phyloP scores from a whole-genome alignment of 2,329 filamentous ascomycete genomes.

The Pyrenochaeta sp. region DNA sequence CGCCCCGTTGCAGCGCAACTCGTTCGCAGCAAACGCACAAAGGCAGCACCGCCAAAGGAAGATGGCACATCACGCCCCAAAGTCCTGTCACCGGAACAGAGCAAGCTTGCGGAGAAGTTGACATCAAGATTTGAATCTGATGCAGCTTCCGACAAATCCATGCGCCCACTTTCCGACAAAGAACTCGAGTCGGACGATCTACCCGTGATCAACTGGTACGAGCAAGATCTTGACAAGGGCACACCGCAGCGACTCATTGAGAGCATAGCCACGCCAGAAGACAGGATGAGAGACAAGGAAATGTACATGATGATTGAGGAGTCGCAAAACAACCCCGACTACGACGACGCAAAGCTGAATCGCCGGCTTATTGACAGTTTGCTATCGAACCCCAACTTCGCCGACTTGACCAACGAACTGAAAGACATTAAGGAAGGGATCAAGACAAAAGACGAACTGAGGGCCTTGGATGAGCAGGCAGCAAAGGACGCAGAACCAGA shows the following conservation, averaged over 20 bases:
- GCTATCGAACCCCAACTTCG: slow-evolving; percentile 41
- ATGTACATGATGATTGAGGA: slow-evolving; percentile 35
- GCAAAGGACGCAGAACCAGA: slow-evolving; percentile 21
- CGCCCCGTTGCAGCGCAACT: slow-evolving; percentile 24
- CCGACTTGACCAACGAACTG: slow-evolving; percentile 36
- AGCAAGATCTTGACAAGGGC: slow-evolving; percentile 37
- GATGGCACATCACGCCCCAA: slow-evolving; percentile 6
- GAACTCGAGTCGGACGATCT: slow-evolving; percentile 31
- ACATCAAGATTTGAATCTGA: not conserved
- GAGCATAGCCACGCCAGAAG: slow-evolving; percentile 32
- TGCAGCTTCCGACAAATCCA: slow-evolving; percentile 11
- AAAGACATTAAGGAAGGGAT: slow-evolving; percentile 36
- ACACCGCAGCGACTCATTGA: slow-evolving; percentile 32
- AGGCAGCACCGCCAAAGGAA: slow-evolving; percentile 15
- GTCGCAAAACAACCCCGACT: slow-evolving; percentile 34
- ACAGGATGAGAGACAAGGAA: slow-evolving; percentile 31
- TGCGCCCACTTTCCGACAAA: slow-evolving; percentile 25
- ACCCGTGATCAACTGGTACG: slow-evolving; percentile 37
- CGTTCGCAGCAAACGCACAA: slow-evolving; percentile 32
- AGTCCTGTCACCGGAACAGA: slow-evolving; percentile 1
- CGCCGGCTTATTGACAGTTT: slow-evolving; percentile 36
- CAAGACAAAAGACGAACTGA: slow-evolving; percentile 25
- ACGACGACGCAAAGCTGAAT: slow-evolving; percentile 37
- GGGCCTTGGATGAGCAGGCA: slow-evolving; percentile 14
- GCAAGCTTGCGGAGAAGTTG: slow-evolving; percentile 1